Conservation (phyloP, 345 rosid genomes). For the Eucalyptus pauciflora region DNA sequence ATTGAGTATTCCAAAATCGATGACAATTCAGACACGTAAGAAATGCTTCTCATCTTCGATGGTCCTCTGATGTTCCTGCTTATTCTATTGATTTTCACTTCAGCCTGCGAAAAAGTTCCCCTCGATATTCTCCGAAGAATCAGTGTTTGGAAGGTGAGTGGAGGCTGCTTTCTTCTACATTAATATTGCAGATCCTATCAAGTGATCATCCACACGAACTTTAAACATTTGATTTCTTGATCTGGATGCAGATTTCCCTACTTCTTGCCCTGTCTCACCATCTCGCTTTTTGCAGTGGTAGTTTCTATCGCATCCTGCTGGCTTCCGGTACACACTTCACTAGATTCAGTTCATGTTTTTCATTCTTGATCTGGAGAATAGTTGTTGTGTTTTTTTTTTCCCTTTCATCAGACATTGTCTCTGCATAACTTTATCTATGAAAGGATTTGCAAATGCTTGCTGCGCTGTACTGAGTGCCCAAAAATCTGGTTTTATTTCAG, state of each 20-base stretch:
- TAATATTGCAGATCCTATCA: background rate
- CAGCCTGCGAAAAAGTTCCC: conserved; percentile 93
- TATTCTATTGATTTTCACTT: conserved; percentile 14
- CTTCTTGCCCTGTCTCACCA: conserved; percentile 58
- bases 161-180: background rate
- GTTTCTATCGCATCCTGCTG: conserved; percentile 39
- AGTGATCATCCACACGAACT: background rate
- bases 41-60: background rate
- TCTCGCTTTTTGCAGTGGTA: conserved; percentile 49
- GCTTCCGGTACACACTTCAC: conserved; percentile 55
- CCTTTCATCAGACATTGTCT: background rate
- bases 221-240: background rate
- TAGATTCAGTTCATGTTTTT: background rate
- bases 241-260: conserved; percentile 60
- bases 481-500: conserved; percentile 13
- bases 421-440: background rate
- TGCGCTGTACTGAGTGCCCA: background rate
- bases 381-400: background rate
- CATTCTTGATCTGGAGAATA: background rate
- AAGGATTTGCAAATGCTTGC: background rate
- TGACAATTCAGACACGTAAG: background rate
- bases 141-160: conserved; percentile 58
- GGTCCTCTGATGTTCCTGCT: background rate
- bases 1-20: background rate
- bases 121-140: conserved; percentile 43